These are phyloP conservation scores for Lactarius tabidus DNA, from an alignment of 768 basidiomycete genomes.

Conservation along the genomic window DNA sequence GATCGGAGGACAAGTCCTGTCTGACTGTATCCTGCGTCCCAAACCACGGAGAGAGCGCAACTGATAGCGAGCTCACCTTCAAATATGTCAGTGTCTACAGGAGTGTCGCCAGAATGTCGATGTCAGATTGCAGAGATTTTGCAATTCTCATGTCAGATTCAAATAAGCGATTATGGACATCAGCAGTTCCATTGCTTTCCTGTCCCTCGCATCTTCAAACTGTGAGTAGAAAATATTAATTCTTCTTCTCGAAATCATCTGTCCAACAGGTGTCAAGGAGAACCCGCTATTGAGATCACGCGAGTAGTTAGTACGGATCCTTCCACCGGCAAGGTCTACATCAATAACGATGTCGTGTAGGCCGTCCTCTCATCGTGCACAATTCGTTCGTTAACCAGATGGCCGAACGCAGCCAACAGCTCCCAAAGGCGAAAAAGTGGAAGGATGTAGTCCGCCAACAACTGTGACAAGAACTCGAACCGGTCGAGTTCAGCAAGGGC, in stretches of 20 bases:
- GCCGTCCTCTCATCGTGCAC: not conserved
- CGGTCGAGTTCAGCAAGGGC: not conserved
- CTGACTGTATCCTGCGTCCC: no score
- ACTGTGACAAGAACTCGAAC: constrained; percentile 1
- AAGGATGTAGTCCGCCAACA: constrained; percentile 21
- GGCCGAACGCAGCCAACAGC: constrained; percentile 20
- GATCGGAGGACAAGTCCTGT: not conserved
- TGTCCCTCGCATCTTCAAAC: constrained; percentile 65
- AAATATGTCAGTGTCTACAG: constrained; percentile 1
- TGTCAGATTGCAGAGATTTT: constrained; percentile 69
- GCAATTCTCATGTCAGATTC: constrained; percentile 60
- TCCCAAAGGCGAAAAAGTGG: constrained; percentile 29
- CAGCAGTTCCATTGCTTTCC: constrained; percentile 59
- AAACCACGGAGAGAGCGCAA: not conserved
- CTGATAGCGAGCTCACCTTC: not conserved
- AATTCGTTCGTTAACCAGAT: not conserved
- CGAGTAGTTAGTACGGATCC: constrained; percentile 46
- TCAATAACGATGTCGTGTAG: constrained; percentile 34
- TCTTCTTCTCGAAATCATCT: constrained; percentile 6
- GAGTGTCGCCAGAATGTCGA: constrained; percentile 40
- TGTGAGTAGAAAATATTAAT: constrained; percentile 44
- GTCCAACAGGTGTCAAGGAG: constrained; percentile 53
- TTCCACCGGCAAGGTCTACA: constrained; percentile 46
- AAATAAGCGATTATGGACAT: constrained; percentile 30
- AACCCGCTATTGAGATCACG: constrained; percentile 70